Evolutionary conservation across 208 protist species (phyloP), one percentile per base, ranked within the genome.

Genomic region (Leishmania aethiopica): DNA sequence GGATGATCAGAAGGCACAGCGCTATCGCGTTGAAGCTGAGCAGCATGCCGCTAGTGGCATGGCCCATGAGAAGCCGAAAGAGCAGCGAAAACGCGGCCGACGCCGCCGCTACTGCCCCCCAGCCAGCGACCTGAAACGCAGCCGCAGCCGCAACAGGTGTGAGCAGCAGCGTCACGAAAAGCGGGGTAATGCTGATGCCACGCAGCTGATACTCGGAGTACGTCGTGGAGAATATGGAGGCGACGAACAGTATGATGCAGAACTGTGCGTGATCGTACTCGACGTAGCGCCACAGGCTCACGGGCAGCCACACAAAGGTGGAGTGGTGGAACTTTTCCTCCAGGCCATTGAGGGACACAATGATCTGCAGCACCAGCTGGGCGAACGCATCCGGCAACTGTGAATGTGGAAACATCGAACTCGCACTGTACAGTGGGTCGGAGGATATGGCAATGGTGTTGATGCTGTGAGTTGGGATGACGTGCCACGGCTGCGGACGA

Each of bases 291-390:
- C 42, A 77, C 13, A 71, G 53, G 79, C 84, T 86, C 47, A 92
- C 64, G 25, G 89, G 87, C 40, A 93, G 77, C 88, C 89, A 95
- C 67, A 92, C 89, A 80, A 88, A 95, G 17, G 84, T 91, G 77
- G 92, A 91, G 82, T 93, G 92, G 85, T 93, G 90, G 40, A 93
- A 91, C 35, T 89, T 87, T 75, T 95, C 90, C 71, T 95, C 88
- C 57, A 95, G 75, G 10, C 90, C 90, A 49, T 88, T 93, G n/a
- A 95, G 75, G 7, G 90, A 89, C 40, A 86, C 75, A 57, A 95
- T 85, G 49, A 90, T 69, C 53, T 86, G 51, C 28, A 89, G 62
- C 59, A 85, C 77, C 13, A 87, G 75, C 55, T 45, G 62, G 35
- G 60, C 74, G n/a, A 84, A 37, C 37, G n/a, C 25, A 32, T 76